phyloP scores from a whole-genome alignment of 257 asterid genomes.

The Parsonsia alboflavescens region DNA sequence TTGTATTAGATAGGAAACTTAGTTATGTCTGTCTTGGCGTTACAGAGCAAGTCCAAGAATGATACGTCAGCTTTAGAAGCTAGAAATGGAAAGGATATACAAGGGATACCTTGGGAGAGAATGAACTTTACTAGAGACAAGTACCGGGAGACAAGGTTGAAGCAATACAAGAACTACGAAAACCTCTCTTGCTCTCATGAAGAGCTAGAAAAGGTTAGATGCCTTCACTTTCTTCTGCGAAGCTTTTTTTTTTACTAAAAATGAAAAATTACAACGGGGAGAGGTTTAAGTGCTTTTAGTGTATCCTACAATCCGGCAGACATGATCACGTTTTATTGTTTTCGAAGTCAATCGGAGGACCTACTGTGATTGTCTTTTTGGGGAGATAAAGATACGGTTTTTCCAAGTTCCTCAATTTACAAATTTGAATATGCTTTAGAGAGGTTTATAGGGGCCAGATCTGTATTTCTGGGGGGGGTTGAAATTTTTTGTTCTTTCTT shows the following conservation, averaged over 20 bases:
- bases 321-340: not conserved
- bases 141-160: conserved; percentile 69
- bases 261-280: not conserved
- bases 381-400: not conserved
- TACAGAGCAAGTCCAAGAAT: conserved; percentile 47
- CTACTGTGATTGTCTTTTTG: not conserved
- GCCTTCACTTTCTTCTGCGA: not conserved
- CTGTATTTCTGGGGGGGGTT: not conserved
- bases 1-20: not conserved
- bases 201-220: conserved; percentile 52
- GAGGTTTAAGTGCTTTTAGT: not conserved
- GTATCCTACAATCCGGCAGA: not conserved
- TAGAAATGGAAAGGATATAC: conserved; percentile 88
- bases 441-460: not conserved
- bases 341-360: not conserved
- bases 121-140: conserved; percentile 64
- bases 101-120: conserved; percentile 97
- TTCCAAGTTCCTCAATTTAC: not conserved
- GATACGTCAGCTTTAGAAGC: conserved; percentile 82
- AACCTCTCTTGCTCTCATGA: conserved; percentile 46
- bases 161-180: conserved; percentile 79
- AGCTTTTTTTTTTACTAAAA: not conserved
- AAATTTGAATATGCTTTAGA: not conserved
- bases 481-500: too few species aligned
- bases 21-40: not conserved